These are phyloP conservation scores for Chrysopogon serrulatus DNA, from an alignment of 176 grass and related monocot genomes.

Conservation along the genomic window DNA sequence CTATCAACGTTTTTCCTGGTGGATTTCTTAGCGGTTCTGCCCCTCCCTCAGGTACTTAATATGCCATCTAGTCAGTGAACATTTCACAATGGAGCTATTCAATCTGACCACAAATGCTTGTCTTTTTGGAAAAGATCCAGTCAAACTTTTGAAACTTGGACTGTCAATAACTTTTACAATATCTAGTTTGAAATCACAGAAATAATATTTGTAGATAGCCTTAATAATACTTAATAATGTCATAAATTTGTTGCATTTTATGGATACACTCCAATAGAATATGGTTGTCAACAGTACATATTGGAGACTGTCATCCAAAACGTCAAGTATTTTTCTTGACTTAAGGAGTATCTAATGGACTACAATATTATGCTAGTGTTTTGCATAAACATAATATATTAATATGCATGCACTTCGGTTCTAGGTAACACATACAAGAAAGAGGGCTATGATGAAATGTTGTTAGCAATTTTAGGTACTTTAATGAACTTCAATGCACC, in stretches of 20 bases:
- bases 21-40: conserved; percentile 81
- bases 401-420: neutral
- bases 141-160: neutral
- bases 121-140: neutral
- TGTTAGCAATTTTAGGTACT: neutral
- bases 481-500: neutral
- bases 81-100: neutral
- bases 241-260: neutral
- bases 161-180: neutral
- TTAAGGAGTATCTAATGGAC: neutral
- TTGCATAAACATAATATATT: neutral
- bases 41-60: conserved; percentile 80
- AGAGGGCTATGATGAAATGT: neutral
- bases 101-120: neutral
- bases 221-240: neutral
- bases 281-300: neutral
- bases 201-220: neutral
- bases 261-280: neutral
- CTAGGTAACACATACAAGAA: neutral
- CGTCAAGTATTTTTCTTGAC: neutral
- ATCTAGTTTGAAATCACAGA: neutral
- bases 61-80: conserved; percentile 18
- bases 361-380: neutral
- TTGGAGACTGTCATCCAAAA: neutral
- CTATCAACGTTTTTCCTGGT: conserved; percentile 73